phyloP scores from a whole-genome alignment of 805 yeast species.

The Teunomyces barrocoloradensis region DNA sequence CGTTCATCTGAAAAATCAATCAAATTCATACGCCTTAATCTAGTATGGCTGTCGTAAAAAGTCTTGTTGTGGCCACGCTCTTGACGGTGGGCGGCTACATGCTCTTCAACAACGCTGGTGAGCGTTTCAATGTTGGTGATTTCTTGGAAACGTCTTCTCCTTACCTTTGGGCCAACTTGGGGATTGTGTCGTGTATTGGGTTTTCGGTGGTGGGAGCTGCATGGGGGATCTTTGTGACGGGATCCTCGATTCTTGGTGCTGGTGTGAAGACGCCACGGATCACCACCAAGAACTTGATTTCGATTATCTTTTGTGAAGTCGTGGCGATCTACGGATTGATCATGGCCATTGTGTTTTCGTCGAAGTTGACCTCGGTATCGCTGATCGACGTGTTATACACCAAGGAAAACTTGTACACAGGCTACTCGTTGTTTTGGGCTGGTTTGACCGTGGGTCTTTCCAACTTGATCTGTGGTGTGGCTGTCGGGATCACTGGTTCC shows the following conservation, averaged over 20 bases:
- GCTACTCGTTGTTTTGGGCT: conserved; percentile 96
- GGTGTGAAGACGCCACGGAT: conserved; percentile 98
- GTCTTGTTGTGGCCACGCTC: conserved; percentile 31
- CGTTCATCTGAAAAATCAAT: neutral
- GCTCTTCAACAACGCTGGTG: conserved; percentile 91
- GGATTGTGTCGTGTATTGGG: conserved; percentile 89
- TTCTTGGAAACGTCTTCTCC: conserved; percentile 86
- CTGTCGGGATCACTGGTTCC: conserved; percentile 96
- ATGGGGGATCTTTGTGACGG: conserved; percentile 98
- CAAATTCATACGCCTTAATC: conserved; percentile 4
- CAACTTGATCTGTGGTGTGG: conserved; percentile 93
- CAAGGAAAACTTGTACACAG: conserved; percentile 88
- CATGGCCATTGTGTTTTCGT: conserved; percentile 94
- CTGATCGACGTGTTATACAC: conserved; percentile 57
- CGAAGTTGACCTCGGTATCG: conserved; percentile 74
- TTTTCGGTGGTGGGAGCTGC: conserved; percentile 96
- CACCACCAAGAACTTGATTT: conserved; percentile 93
- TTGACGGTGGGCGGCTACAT: conserved; percentile 51
- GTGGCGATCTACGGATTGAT: conserved; percentile 98
- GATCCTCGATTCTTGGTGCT: conserved; percentile 92
- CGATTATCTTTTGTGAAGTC: conserved; percentile 97
- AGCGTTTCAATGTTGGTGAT: conserved; percentile 85
- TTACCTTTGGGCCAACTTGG: conserved; percentile 94
- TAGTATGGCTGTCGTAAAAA: conserved; percentile 12
- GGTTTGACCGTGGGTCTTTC: conserved; percentile 93